Evolutionary conservation across 2,329 filamentous ascomycete species (phyloP).

Genomic region (Fusarium tricinctum): DNA sequence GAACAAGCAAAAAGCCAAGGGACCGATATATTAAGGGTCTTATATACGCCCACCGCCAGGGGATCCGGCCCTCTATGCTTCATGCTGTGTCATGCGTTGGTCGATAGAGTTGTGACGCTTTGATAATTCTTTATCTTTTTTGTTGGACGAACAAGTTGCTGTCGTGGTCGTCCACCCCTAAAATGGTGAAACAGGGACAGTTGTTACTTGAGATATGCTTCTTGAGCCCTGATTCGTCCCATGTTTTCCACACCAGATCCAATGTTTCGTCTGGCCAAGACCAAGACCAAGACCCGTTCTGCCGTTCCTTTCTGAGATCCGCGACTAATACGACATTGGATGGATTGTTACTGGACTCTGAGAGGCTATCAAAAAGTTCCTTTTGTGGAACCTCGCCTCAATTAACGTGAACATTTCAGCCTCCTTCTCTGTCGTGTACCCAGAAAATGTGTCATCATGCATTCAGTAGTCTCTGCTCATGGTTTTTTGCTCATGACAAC

Average conservation of each 20-base stretch:
- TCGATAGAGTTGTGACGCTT: slow-evolving; percentile 13
- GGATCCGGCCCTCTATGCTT: slow-evolving; percentile 20
- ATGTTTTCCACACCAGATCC: slow-evolving; percentile 32
- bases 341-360: slow-evolving; percentile 10
- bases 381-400: slow-evolving; percentile 35
- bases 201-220: slow-evolving; percentile 26
- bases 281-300: slow-evolving; percentile 8
- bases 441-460: slow-evolving; percentile 42
- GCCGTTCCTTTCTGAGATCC: slow-evolving; percentile 9
- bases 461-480: slow-evolving; percentile 26
- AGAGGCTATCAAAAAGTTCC: slow-evolving; percentile 17
- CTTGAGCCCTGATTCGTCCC: slow-evolving; percentile 32
- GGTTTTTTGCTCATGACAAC: slow-evolving; percentile 29
- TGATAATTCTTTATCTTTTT: slow-evolving; percentile 6
- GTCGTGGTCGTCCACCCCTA: slow-evolving; percentile 10
- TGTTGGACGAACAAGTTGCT: slow-evolving; percentile 15
- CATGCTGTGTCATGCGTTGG: slow-evolving; percentile 39
- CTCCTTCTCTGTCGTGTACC: slow-evolving; percentile 14
- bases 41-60: slow-evolving; percentile 20
- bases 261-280: slow-evolving; percentile 27
- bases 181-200: slow-evolving; percentile 38
- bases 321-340: slow-evolving; percentile 18
- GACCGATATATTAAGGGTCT: slow-evolving; percentile 24
- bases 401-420: not conserved
- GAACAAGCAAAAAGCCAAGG: slow-evolving; percentile 8